These are phyloP conservation scores for Xylariaceae sp. DNA, from an alignment of 2,329 filamentous ascomycete genomes.

Conservation along the genomic window DNA sequence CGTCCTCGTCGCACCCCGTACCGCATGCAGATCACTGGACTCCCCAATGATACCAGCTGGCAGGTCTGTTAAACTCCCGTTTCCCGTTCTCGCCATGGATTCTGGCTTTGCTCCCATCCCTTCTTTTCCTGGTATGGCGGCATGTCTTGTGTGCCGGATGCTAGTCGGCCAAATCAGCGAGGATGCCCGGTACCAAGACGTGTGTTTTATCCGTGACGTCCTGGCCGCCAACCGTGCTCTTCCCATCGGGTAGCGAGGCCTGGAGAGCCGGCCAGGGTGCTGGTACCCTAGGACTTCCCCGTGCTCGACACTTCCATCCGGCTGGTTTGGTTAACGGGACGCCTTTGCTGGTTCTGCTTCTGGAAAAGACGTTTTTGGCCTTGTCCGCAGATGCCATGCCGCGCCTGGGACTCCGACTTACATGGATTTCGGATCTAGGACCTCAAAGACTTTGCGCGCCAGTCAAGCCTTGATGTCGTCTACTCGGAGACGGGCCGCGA, in stretches of 20 bases:
- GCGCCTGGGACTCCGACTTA: slow-evolving; percentile 63
- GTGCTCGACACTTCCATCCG: slow-evolving; percentile 20
- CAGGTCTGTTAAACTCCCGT: slow-evolving; percentile 83
- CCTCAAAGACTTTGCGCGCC: slow-evolving; percentile 97
- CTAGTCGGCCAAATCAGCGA: slow-evolving; percentile 18
- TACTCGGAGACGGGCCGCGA: slow-evolving; percentile 95
- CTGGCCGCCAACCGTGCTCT: slow-evolving; percentile 14
- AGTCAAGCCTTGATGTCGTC: slow-evolving; percentile 93
- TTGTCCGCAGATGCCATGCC: slow-evolving; percentile 24
- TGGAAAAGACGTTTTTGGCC: slow-evolving; percentile 20
- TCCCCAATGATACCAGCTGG: slow-evolving; percentile 98
- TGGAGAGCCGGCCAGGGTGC: slow-evolving; percentile 23
- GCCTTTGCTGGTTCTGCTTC: slow-evolving; percentile 27
- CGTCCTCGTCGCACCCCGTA: slow-evolving; percentile 90
- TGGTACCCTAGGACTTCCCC: slow-evolving; percentile 21
- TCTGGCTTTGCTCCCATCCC: slow-evolving; percentile 22
- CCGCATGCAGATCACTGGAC: slow-evolving; percentile 95
- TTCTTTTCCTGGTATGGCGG: slow-evolving; percentile 18
- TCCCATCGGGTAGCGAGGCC: slow-evolving; percentile 20
- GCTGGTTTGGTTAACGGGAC: slow-evolving; percentile 25
- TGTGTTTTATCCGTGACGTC: slow-evolving; percentile 17
- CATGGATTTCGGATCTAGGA: slow-evolving; percentile 82
- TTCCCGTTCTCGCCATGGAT: slow-evolving; percentile 34
- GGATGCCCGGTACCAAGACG: slow-evolving; percentile 17
- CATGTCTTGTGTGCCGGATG: slow-evolving; percentile 19